phyloP scores from a whole-genome alignment of 495 filamentous ascomycete genomes.

The Thermochaetoides thermophila region DNA sequence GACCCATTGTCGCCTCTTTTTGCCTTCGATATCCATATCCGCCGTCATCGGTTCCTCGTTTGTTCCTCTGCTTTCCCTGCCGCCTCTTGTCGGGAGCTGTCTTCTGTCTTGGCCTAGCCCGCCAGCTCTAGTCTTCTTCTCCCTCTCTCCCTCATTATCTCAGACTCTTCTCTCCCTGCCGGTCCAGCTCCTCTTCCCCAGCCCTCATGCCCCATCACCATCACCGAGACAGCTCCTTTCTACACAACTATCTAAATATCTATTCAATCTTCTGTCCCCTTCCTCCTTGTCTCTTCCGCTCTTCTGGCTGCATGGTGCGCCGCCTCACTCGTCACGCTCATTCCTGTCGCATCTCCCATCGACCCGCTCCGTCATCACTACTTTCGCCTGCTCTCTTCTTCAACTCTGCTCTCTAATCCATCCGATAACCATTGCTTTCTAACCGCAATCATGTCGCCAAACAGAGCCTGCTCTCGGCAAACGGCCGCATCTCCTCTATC shows the following conservation, averaged over 20 bases:
- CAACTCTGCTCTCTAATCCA: constrained; percentile 15
- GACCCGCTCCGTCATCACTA: constrained; percentile 9
- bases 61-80: constrained; percentile 2
- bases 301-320: constrained; percentile 16
- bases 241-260: too few species aligned
- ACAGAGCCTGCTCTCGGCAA: constrained; percentile 23
- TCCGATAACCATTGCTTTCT: constrained; percentile 28
- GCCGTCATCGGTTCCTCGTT: constrained; percentile 3
- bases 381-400: constrained; percentile 16
- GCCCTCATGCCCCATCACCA: constrained; percentile 14
- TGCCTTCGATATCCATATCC: background rate
- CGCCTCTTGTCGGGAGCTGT: background rate
- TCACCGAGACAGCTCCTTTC: constrained; percentile 7
- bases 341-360: constrained; percentile 10
- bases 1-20: constrained; percentile 7
- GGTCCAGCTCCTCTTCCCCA: constrained; percentile 7
- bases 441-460: constrained; percentile 38
- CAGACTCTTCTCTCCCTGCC: constrained; percentile 2
- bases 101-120: constrained; percentile 2
- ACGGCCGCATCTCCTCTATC: constrained; percentile 12
- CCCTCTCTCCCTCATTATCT: constrained; percentile 11
- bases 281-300: constrained; percentile 15
- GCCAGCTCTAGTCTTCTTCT: constrained; percentile 9
- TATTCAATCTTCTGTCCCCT: constrained; percentile 9
- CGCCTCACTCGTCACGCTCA: too few species aligned